A percentile compares a stretch with the other conserved stretches of the same genome.
Evolutionary conservation across 805 yeast species (phyloP).

Genomic region (Pichia manshurica): DNA sequence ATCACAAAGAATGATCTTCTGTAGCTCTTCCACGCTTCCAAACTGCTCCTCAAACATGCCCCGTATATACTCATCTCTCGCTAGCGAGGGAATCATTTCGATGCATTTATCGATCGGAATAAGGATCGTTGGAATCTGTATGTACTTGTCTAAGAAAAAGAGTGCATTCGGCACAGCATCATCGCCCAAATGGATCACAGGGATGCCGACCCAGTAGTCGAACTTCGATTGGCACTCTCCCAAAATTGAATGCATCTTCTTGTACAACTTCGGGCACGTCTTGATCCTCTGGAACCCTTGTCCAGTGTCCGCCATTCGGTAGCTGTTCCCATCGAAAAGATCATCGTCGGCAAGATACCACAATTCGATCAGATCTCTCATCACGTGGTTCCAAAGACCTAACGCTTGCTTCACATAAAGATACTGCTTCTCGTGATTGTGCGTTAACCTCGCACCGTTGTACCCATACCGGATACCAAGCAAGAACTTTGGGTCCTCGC

Average conservation of each 20-base stretch:
- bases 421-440: conserved; percentile 65
- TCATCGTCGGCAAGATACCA: conserved; percentile 79
- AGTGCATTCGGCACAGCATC: conserved; percentile 80
- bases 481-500: conserved; percentile 30
- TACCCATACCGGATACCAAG: conserved; percentile 63
- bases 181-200: conserved; percentile 77
- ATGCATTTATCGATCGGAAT: conserved; percentile 65
- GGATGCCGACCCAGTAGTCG: conserved; percentile 68
- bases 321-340: conserved; percentile 48
- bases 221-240: conserved; percentile 62
- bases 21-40: conserved; percentile 48
- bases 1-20: conserved; percentile 42
- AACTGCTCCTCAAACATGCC: conserved; percentile 55
- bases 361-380: conserved; percentile 69
- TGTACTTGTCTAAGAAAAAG: conserved; percentile 72
- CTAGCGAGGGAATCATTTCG: conserved; percentile 47
- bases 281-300: conserved; percentile 78
- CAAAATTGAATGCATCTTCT: conserved; percentile 66
- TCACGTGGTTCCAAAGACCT: conserved; percentile 69
- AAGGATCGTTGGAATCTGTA: conserved; percentile 71
- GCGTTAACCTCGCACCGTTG: conserved; percentile 67
- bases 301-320: conserved; percentile 65
- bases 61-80: conserved; percentile 34
- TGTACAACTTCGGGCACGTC: conserved; percentile 61
- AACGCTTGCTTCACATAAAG: conserved; percentile 72